Base-by-base conservation (phyloP, 2,329 filamentous ascomycete species). In the Aspergillus sp. region DNA sequence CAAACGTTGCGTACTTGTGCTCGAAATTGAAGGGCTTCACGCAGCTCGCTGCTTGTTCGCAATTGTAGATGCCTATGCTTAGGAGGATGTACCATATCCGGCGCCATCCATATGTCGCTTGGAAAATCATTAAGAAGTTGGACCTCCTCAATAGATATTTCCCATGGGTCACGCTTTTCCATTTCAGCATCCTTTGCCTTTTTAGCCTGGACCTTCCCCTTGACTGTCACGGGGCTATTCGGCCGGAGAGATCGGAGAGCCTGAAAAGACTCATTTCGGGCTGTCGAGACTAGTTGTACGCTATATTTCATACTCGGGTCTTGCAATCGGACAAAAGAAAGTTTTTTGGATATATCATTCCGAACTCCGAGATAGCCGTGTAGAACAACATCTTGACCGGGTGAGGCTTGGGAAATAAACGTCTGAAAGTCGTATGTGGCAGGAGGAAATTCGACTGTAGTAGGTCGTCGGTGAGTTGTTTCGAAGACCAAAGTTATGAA, bases 31-130 rank as follows among this genome's bases (percentile, higher is more conserved):
- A 99, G 80, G 4, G 92, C 85, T 1, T 88, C 76, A 20, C 85
- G 84, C 4, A 97, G 78, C 18, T 83, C 76, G 7, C 77, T 72
- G 55, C 92, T 87, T 53, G 90, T 93, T 30, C 93, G 87, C 44
- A 99, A 81, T 66, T 98, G 92, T 17, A 97, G 77, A 73, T 98
- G 90, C 20, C 95, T 86, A 56, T 89, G 83, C 48, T 89, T 84
- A 0, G 87, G 85, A 0, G 89, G 83, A 67, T 95, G 96, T 0
- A 86, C 81, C 2, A 89, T 89, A 48, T 89, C 87, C 15, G 86
- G 78, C 2, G 88, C 89, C 60, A 96, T 85, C 58, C 95, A 87
- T 56, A 96, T 86, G 61, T 93, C 85, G 43, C 84, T 83, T 0
- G 89, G 85, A 54, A 96, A 91, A 0, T 82, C 76, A 64, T 93